Evolutionary conservation across 345 rosid genomes (phyloP), one percentile per base, ranked within the genome.

Genomic region (Ceriops decandra): DNA sequence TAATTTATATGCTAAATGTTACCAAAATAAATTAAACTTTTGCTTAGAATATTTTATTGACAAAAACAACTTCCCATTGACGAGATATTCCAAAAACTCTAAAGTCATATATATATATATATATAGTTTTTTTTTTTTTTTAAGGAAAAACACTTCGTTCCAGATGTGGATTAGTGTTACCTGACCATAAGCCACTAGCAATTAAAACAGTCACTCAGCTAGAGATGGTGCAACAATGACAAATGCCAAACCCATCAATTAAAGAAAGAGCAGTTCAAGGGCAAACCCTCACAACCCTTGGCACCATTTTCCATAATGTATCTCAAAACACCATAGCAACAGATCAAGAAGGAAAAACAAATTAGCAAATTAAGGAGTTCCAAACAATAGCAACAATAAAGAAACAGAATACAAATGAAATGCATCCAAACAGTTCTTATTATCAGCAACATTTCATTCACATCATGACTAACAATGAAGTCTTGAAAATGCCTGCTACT

Each of bases 231-330:
- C 0, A n/a, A 15, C 1, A 6, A 21, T n/a, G 42, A 0, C 9
- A 30, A 27, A 33, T 33, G 1, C 17, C 60, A 74, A 38, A 30
- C 2, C 6, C 20, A 52, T 16, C 1, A 51, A 38, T 5, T 31
- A 28, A 1, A 28, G 3, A 7, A 30, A n/a, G 51, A 21, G 49
- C 2, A 4, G 17, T 7, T 27, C 27, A 27, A 1, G 17, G 26
- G 76, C 81, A 22, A 3, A 90, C 95, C 95, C 90, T 90, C 96
- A 19, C 95, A 90, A 24, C 97, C 97, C 82, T 90, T 90, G 7
- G 97, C 97, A 31, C 97, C 98, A 68, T 85, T 88, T 70, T 90
- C 93, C 97, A 92, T 90, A 30, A 88, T 80, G 63, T 85, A 90
- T 60, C 96, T 86, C 77, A 88, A 73, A 5, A 93, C 97, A 82